phyloP scores from a whole-genome alignment of 225 moss, liverwort and hornwort species.

The Physcomitrium patens region DNA sequence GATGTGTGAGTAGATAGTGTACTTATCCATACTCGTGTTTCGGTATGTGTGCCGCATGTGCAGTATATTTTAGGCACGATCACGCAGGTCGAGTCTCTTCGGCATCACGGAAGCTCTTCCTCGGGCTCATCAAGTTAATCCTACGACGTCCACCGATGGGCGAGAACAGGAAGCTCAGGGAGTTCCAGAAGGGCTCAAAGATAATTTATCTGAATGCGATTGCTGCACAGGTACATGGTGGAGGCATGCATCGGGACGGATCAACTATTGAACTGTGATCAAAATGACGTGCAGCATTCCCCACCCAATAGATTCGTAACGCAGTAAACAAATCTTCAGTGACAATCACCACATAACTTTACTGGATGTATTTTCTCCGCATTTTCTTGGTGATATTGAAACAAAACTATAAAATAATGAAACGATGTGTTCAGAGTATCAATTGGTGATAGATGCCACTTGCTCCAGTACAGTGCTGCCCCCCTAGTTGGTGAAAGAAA shows the following conservation, averaged over 20 bases:
- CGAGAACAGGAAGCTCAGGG: too few species aligned
- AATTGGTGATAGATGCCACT: conserved; percentile 8
- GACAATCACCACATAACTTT: background rate
- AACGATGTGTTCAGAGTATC: too few species aligned
- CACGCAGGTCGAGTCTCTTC: background rate
- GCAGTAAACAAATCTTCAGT: background rate
- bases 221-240: background rate
- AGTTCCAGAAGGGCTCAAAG: background rate
- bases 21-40: conserved; percentile 16
- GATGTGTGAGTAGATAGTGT: conserved; percentile 8
- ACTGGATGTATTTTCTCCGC: too few species aligned
- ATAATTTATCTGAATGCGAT: conserved; percentile 3
- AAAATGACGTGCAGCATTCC: too few species aligned
- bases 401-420: too few species aligned
- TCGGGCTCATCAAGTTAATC: conserved; percentile 7
- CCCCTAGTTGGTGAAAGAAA: conserved; percentile 10
- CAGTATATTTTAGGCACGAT: conserved; percentile 20
- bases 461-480: background rate
- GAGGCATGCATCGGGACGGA: too few species aligned
- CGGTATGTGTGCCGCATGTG: conserved; percentile 10
- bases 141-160: conserved; percentile 2
- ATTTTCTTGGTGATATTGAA: too few species aligned
- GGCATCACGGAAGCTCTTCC: too few species aligned
- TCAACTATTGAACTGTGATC: too few species aligned
- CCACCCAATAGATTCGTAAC: too few species aligned